Conservation (phyloP, 306 rosid species). For the Prunus mira region DNA sequence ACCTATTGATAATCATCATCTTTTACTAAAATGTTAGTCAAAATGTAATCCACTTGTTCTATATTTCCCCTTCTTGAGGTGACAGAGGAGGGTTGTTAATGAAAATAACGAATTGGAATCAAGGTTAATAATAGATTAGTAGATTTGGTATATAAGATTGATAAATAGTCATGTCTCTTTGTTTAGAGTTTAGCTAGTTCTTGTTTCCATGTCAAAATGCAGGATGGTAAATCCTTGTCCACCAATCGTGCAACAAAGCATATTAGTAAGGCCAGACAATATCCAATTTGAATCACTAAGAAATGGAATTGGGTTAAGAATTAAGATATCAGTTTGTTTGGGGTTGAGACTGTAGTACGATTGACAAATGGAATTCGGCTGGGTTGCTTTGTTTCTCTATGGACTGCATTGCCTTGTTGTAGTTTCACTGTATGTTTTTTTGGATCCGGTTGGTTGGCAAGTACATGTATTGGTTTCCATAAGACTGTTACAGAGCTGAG, state of each 20-base stretch:
- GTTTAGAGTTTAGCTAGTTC: not conserved
- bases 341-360: not conserved
- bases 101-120: not conserved
- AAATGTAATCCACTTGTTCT: not conserved
- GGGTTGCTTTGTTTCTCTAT: not conserved
- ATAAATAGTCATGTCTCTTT: not conserved
- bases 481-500: not conserved
- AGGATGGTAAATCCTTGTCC: not conserved
- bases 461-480: not conserved
- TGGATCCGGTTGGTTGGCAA: not conserved
- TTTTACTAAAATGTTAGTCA: not conserved
- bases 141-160: not conserved
- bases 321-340: not conserved
- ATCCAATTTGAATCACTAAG: not conserved
- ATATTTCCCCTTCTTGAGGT: not conserved
- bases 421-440: not conserved
- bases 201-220: not conserved
- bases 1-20: not conserved
- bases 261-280: not conserved
- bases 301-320: not conserved
- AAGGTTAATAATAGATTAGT: not conserved
- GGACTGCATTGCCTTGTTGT: not conserved
- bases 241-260: not conserved
- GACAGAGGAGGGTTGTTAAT: not conserved
- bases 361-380: not conserved